A percentile compares a stretch with the other conserved stretches of the same genome.
phyloP scores from a whole-genome alignment of 257 asterid species.

The Solanum neorickii region DNA sequence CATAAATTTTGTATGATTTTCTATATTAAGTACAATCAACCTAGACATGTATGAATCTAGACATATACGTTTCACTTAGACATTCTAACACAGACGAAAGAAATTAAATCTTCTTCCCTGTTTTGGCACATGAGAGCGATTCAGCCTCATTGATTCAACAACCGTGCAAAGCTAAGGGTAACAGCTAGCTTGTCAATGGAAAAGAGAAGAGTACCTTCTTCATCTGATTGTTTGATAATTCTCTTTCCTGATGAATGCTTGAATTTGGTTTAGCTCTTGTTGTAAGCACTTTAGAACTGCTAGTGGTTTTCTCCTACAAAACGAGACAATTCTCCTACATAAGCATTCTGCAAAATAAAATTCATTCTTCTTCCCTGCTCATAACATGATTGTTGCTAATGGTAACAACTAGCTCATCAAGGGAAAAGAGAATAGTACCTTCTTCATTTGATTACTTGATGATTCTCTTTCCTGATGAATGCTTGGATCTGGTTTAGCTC shows the following conservation, averaged over 20 bases:
- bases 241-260: constrained; percentile 15
- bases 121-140: neutral
- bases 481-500: constrained; percentile 18
- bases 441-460: constrained; percentile 19
- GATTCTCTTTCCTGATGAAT: constrained; percentile 9
- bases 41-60: neutral
- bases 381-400: neutral
- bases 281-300: constrained; percentile 12
- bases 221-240: constrained; percentile 15
- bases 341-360: neutral
- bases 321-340: neutral
- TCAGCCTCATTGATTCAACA: neutral
- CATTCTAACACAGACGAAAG: neutral
- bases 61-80: neutral
- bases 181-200: neutral
- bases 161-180: neutral
- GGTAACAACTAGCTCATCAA: neutral
- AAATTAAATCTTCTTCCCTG: neutral
- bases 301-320: constrained; percentile 40
- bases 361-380: neutral
- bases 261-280: constrained; percentile 18
- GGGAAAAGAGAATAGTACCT: constrained; percentile 21
- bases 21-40: neutral
- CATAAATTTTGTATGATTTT: neutral
- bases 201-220: constrained; percentile 32